phyloP scores from a whole-genome alignment of 2,329 filamentous ascomycete genomes.

The Fusarium denticulatum region DNA sequence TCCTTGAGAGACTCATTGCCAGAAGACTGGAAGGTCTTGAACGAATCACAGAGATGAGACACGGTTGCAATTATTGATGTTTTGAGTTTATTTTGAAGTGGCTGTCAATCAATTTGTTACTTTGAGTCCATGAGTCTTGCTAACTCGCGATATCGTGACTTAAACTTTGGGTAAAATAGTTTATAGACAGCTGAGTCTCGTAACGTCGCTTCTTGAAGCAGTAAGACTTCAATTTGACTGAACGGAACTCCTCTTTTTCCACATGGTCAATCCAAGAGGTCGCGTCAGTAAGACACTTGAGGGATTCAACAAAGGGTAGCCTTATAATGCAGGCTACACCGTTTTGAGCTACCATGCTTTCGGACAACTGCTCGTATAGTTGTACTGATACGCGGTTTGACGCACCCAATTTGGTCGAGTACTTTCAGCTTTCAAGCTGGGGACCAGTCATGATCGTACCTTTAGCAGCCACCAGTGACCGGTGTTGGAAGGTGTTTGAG shows the following conservation, averaged over 20 bases:
- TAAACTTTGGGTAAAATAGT: accelerated
- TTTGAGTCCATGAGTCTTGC: neutral
- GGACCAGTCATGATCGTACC: no score
- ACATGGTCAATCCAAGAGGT: no score
- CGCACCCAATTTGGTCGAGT: accelerated
- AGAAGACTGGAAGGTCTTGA: neutral
- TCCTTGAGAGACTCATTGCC: neutral
- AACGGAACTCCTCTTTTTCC: no score
- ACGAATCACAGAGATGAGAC: neutral
- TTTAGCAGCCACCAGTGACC: neutral
- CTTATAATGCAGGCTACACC: neutral
- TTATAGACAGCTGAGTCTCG: no score
- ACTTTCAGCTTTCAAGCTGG: accelerated
- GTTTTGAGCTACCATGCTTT: neutral
- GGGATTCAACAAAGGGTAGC: neutral
- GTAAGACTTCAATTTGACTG: no score
- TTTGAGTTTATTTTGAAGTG: accelerated
- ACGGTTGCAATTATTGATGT: accelerated
- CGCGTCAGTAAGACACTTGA: neutral
- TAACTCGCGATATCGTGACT: neutral
- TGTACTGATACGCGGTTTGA: neutral
- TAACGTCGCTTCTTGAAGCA: neutral
- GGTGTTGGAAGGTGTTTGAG: neutral
- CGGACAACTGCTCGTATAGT: accelerated
- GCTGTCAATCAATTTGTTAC: neutral